Evolutionary conservation across 2,329 filamentous ascomycete species (phyloP).

Genomic region (Cryphonectria radicalis): DNA sequence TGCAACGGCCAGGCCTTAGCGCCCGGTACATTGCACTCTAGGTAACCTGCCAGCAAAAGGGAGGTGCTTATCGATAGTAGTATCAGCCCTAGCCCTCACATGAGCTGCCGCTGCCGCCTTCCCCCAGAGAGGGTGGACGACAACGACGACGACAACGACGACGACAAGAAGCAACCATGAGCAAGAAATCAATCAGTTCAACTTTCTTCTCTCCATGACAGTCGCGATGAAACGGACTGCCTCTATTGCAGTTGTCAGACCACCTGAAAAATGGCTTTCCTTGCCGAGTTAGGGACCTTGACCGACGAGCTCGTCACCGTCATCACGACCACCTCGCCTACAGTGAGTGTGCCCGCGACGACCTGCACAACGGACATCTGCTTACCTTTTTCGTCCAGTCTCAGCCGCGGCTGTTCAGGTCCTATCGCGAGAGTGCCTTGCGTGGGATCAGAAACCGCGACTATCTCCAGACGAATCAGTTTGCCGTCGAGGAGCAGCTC

Average conservation of each 20-base stretch:
- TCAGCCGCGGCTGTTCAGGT: slow-evolving; percentile 44
- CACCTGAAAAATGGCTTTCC: slow-evolving; percentile 66
- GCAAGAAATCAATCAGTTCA: too few relatives aligned
- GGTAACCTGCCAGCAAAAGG: neutral
- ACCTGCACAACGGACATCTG: slow-evolving; percentile 6
- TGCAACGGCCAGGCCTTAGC: neutral
- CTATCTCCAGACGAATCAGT: slow-evolving; percentile 73
- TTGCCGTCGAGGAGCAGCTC: slow-evolving; percentile 68
- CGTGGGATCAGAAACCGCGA: slow-evolving; percentile 58
- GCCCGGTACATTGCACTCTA: neutral
- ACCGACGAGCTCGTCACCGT: slow-evolving; percentile 72
- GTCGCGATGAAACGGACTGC: slow-evolving; percentile 10
- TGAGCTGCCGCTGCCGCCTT: neutral
- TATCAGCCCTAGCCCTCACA: neutral
- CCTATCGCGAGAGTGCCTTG: slow-evolving; percentile 53
- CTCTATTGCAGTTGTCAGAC: neutral
- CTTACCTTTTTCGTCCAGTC: slow-evolving; percentile 34
- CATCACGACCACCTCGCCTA: slow-evolving; percentile 58
- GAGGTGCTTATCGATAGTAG: neutral
- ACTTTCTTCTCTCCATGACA: neutral
- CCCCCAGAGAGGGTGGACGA: neutral
- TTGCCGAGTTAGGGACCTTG: slow-evolving; percentile 65
- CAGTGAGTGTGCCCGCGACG: slow-evolving; percentile 47
- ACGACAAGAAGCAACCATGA: neutral
- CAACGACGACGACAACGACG: neutral